These are phyloP conservation scores for Ceratocystiopsis minuta DNA, from an alignment of 2,329 filamentous ascomycete genomes.

Conservation along the genomic window DNA sequence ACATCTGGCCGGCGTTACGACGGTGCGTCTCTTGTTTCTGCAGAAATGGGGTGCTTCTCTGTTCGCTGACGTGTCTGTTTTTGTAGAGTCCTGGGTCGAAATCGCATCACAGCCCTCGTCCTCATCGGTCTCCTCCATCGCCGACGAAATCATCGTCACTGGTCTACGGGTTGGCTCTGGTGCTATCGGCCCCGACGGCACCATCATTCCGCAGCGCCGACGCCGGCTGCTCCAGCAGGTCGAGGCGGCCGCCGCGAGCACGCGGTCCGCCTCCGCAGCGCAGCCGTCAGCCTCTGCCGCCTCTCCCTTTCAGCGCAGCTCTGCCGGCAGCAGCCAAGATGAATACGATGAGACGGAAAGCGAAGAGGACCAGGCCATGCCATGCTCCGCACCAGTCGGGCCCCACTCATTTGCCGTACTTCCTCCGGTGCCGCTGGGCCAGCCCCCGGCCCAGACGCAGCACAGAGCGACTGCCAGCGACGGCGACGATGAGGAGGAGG, in stretches of 20 bases:
- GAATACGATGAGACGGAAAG: conserved; percentile 90
- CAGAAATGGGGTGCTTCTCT: no score
- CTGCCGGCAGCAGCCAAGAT: conserved; percentile 60
- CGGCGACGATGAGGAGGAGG: conserved; percentile 18
- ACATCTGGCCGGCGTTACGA: conserved; percentile 13
- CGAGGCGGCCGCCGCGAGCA: conserved; percentile 3
- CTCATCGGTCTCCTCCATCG: conserved; percentile 71
- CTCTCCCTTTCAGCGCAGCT: conserved; percentile 18
- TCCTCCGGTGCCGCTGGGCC: no score
- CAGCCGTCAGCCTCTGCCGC: conserved; percentile 13
- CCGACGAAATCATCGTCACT: conserved; percentile 80
- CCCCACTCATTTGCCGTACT: no score
- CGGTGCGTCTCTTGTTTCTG: conserved; percentile 12
- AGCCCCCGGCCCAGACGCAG: not conserved
- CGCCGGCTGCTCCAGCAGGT: conserved; percentile 25
- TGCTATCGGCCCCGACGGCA: conserved; percentile 23
- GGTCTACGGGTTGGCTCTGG: conserved; percentile 59
- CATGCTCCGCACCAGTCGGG: no score
- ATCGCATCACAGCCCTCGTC: conserved; percentile 84
- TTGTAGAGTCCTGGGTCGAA: conserved; percentile 84
- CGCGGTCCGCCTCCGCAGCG: not conserved
- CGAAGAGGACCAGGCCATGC: conserved; percentile 34
- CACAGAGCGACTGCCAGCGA: conserved; percentile 17
- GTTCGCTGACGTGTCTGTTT: not conserved
- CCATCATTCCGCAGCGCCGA: conserved; percentile 43